phyloP scores from a whole-genome alignment of 345 rosid genomes.

The Kandelia obovata region DNA sequence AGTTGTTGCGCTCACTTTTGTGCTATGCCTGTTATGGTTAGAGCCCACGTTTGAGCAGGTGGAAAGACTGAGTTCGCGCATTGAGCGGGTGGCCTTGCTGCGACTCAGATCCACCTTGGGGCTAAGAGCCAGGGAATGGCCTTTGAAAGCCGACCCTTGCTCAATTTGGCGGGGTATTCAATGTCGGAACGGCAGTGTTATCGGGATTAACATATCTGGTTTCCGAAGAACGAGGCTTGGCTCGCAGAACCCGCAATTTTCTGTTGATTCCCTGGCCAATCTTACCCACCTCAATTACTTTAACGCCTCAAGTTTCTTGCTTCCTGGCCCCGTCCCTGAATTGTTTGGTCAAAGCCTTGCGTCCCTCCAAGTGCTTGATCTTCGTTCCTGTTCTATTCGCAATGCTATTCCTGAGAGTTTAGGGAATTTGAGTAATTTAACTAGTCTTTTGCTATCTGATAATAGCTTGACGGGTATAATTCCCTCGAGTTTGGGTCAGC shows the following conservation, averaged over 20 bases:
- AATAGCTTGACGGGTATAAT: conserved; percentile 55
- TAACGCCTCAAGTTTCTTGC: conserved; percentile 70
- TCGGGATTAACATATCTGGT: conserved; percentile 75
- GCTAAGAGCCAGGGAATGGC: conserved; percentile 85
- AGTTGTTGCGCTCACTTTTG: conserved; percentile 33
- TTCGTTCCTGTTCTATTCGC: conserved; percentile 57
- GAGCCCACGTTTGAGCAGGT: conserved; percentile 52
- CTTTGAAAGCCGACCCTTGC: conserved; percentile 82
- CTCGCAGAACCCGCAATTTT: conserved; percentile 64
- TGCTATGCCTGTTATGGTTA: conserved; percentile 40
- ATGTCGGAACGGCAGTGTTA: conserved; percentile 62
- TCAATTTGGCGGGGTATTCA: conserved; percentile 59
- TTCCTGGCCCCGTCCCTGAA: conserved; percentile 77
- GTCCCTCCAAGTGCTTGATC: conserved; percentile 76
- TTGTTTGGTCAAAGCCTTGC: conserved; percentile 63
- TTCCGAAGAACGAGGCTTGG: conserved; percentile 83
- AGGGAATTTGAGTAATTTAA: conserved; percentile 67
- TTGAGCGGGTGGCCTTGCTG: conserved; percentile 59
- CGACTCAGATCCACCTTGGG: conserved; percentile 88
- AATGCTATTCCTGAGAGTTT: conserved; percentile 64
- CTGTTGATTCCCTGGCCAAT: conserved; percentile 66
- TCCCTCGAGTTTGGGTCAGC: conserved; percentile 60
- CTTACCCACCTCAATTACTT: conserved; percentile 59
- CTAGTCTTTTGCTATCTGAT: conserved; percentile 50
- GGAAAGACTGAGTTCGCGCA: conserved; percentile 39